These are phyloP conservation scores for Dryadomyces quercus-mongolicae DNA, from an alignment of 2,329 filamentous ascomycete species.

Conservation along the genomic window DNA sequence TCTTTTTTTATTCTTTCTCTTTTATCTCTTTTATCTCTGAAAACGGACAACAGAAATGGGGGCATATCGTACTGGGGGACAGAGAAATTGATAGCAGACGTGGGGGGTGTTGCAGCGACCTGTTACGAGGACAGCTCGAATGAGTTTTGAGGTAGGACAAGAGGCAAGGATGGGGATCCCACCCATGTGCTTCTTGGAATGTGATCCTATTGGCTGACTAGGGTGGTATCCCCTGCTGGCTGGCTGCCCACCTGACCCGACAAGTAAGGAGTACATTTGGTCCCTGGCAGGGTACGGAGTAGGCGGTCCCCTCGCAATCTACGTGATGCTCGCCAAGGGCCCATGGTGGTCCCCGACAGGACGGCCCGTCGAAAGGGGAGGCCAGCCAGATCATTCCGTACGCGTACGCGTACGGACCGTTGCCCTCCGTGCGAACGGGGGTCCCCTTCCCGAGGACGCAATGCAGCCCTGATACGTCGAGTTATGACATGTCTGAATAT, in stretches of 20 bases:
- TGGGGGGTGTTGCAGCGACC: not conserved
- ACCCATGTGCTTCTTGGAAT: conserved; percentile 8
- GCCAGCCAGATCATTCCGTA: no score
- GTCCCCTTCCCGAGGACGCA: no score
- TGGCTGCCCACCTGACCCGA: conserved; percentile 2
- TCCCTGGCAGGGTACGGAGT: no score
- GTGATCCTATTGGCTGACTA: conserved; percentile 6
- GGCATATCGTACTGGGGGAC: not conserved
- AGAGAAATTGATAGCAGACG: not conserved
- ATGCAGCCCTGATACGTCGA: no score
- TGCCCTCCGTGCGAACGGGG: no score
- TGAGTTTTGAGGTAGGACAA: not conserved
- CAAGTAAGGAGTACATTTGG: not conserved
- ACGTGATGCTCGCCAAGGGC: no score
- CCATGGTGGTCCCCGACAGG: no score
- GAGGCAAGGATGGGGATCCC: not conserved
- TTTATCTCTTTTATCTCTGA: not conserved
- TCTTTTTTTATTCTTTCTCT: not conserved
- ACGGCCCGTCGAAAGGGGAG: no score
- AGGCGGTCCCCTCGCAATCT: no score
- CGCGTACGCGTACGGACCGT: no score
- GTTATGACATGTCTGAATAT: not conserved
- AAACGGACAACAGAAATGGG: no score
- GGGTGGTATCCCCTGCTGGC: not conserved
- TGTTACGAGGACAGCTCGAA: not conserved